These are phyloP conservation scores for Nigrograna mackinnonii DNA, from an alignment of 2,329 filamentous ascomycete species.

Conservation along the genomic window DNA sequence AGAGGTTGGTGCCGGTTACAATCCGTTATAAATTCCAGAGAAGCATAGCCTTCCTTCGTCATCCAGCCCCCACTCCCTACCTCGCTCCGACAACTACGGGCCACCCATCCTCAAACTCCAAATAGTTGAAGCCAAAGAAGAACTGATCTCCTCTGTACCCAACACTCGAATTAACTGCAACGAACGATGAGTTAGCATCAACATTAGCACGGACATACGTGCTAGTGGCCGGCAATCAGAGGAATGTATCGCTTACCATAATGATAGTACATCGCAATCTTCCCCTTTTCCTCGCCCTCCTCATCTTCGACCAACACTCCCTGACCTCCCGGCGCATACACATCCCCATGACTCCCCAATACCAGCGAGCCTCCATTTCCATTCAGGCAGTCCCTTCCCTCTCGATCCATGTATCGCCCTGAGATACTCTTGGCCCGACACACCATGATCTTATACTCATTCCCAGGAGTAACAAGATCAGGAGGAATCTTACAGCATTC, in stretches of 20 bases:
- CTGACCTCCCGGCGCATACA: constrained; percentile 39
- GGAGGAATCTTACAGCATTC: constrained; percentile 61
- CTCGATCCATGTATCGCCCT: constrained; percentile 51
- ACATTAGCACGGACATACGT: not conserved
- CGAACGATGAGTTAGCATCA: constrained; percentile 8
- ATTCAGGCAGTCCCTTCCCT: constrained; percentile 44
- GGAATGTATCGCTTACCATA: constrained; percentile 33
- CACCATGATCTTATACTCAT: constrained; percentile 66
- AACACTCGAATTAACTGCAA: constrained; percentile 22
- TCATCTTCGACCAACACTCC: constrained; percentile 22
- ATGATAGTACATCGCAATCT: constrained; percentile 34
- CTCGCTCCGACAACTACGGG: constrained; percentile 31
- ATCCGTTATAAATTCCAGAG: too few species aligned
- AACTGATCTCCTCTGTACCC: constrained; percentile 28
- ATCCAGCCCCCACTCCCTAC: too few species aligned
- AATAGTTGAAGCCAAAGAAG: constrained; percentile 33
- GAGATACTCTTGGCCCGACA: constrained; percentile 57
- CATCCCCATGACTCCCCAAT: constrained; percentile 57
- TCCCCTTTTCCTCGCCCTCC: constrained; percentile 13
- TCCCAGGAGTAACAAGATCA: constrained; percentile 52
- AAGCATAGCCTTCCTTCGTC: too few species aligned
- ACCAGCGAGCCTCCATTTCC: constrained; percentile 62
- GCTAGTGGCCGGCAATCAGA: not conserved
- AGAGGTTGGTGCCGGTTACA: too few species aligned
- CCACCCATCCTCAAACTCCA: constrained; percentile 32